Evolutionary conservation across 2,329 filamentous ascomycete genomes (phyloP).

Genomic region (Penicillium sp.): DNA sequence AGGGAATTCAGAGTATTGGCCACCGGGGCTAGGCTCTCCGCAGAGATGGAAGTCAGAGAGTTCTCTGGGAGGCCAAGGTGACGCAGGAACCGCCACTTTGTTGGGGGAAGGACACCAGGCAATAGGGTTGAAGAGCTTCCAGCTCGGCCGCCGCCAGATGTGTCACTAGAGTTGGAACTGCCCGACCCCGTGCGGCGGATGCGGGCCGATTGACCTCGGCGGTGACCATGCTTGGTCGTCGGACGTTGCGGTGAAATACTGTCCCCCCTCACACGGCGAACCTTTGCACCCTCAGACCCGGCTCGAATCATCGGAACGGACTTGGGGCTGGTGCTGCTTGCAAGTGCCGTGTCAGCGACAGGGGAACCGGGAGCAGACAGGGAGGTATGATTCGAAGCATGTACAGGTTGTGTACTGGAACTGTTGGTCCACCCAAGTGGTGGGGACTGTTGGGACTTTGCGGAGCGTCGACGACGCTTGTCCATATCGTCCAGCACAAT

Average conservation of each 20-base stretch:
- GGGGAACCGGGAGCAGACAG: conserved; percentile 69
- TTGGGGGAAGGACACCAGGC: conserved; percentile 70
- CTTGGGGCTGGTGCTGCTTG: conserved; percentile 52
- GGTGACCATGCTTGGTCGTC: conserved; percentile 67
- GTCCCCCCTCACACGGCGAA: conserved; percentile 52
- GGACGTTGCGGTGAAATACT: conserved; percentile 83
- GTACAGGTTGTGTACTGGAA: conserved; percentile 60
- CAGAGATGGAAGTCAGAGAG: conserved; percentile 75
- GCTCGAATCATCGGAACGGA: conserved; percentile 52
- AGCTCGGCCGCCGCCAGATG: conserved; percentile 51
- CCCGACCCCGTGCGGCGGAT: conserved; percentile 85
- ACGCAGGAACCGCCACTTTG: conserved; percentile 92
- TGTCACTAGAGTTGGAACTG: conserved; percentile 80
- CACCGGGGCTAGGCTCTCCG: conserved; percentile 74
- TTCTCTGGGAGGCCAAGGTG: conserved; percentile 93
- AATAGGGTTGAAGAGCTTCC: conserved; percentile 79
- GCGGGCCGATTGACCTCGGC: conserved; percentile 67
- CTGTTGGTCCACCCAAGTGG: conserved; percentile 64
- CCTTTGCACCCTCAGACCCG: conserved; percentile 55
- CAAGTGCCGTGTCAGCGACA: conserved; percentile 48
- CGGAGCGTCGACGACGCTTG: conserved; percentile 81
- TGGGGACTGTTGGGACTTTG: conserved; percentile 80
- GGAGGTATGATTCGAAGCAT: conserved; percentile 67
- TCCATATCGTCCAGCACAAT: conserved; percentile 97
- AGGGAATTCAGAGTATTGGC: conserved; percentile 87